Evolutionary conservation across 345 rosid genomes (phyloP).

Genomic region (Citrus trifoliata): DNA sequence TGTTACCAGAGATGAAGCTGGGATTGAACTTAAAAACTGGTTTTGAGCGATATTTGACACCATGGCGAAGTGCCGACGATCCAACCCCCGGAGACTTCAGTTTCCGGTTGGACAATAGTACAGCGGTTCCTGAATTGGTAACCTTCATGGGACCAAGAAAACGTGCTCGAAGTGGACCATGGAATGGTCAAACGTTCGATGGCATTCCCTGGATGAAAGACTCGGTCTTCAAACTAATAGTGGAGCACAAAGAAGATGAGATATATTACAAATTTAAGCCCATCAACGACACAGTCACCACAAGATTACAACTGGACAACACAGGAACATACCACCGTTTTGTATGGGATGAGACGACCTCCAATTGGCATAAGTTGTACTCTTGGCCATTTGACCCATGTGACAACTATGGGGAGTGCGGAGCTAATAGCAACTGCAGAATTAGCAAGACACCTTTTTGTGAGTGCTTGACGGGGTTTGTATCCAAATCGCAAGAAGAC

Average conservation of each 20-base stretch:
- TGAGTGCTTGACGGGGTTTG: not conserved
- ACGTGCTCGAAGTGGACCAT: not conserved
- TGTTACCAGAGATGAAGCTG: not conserved
- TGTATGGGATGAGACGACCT: not conserved
- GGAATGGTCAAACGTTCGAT: not conserved
- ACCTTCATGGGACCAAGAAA: not conserved
- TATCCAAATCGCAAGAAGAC: not conserved
- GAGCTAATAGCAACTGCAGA: not conserved
- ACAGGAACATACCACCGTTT: not conserved
- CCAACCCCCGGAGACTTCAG: not conserved
- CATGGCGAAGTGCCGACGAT: not conserved
- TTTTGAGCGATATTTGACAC: not conserved
- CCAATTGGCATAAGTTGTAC: not conserved
- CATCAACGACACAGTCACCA: not conserved
- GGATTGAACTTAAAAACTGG: not conserved
- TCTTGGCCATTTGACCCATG: not conserved
- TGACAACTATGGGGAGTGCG: not conserved
- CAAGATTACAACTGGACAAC: not conserved
- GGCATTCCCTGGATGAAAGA: not conserved
- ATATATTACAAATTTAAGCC: not conserved
- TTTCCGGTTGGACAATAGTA: not conserved
- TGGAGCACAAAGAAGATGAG: not conserved
- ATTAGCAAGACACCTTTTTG: not conserved
- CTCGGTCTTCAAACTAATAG: not conserved
- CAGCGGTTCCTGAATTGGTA: not conserved